phyloP scores from a whole-genome alignment of 106 monocot genomes.

The Platanthera guangdongensis region DNA sequence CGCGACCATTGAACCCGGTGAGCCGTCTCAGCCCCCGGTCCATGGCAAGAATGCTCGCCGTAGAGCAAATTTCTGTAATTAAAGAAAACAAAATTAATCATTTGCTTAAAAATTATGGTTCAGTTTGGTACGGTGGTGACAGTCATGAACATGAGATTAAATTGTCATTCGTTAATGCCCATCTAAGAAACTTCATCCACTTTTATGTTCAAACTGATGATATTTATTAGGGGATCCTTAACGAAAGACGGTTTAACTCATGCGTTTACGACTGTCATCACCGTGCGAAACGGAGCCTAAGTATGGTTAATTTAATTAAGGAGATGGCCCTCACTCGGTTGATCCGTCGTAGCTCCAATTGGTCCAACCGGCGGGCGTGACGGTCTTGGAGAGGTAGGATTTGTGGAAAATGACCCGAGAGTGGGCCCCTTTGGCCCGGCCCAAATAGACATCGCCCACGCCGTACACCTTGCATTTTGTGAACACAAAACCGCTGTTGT shows the following conservation, averaged over 20 bases:
- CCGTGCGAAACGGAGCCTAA: no score
- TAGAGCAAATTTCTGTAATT: slow-evolving; percentile 42
- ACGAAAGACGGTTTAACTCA: no score
- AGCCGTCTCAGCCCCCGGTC: slow-evolving; percentile 39
- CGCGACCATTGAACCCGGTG: slow-evolving; percentile 8
- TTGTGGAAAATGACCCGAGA: slow-evolving; percentile 68
- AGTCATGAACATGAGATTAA: no score
- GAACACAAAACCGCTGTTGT: slow-evolving; percentile 76
- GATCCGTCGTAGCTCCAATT: slow-evolving; percentile 70
- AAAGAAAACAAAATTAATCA: not conserved
- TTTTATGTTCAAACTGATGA: no score
- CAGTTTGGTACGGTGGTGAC: no score
- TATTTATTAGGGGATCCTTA: no score
- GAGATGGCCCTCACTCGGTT: slow-evolving; percentile 30
- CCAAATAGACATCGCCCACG: slow-evolving; percentile 48
- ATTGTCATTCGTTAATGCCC: no score
- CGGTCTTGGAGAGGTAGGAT: slow-evolving; percentile 80
- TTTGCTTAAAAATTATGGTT: not conserved
- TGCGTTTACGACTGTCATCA: no score
- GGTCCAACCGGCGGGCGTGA: slow-evolving; percentile 70
- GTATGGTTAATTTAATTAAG: not conserved
- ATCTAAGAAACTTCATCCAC: no score
- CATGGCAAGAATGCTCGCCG: slow-evolving; percentile 58
- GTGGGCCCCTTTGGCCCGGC: slow-evolving; percentile 44
- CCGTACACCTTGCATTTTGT: slow-evolving; percentile 70